phyloP scores from a whole-genome alignment of 371 early-diverging fungal genomes.

The Lichtheimia ornata region DNA sequence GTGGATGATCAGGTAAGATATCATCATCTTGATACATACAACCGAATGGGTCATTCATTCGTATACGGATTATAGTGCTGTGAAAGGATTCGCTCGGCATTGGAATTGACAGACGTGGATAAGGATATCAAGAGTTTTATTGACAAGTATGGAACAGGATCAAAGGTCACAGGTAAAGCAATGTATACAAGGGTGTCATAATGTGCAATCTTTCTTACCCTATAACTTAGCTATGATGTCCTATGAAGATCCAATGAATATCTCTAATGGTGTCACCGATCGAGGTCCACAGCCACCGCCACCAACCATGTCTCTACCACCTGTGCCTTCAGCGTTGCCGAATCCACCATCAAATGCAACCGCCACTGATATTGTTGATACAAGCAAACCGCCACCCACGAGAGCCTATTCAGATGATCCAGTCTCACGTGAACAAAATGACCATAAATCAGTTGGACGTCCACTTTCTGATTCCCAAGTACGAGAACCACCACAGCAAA shows the following conservation, averaged over 20 bases:
- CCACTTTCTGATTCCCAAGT: not conserved
- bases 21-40: not conserved
- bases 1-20: constrained; percentile 29
- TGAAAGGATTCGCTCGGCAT: constrained; percentile 22
- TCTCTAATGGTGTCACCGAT: not conserved
- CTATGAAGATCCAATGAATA: constrained; percentile 2
- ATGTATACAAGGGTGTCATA: not conserved
- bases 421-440: not conserved
- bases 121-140: constrained; percentile 19
- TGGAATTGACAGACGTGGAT: constrained; percentile 27
- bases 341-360: not conserved
- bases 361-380: not conserved
- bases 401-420: not conserved
- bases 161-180: constrained; percentile 7
- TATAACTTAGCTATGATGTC: not conserved
- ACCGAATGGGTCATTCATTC: not conserved
- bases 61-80: constrained; percentile 13
- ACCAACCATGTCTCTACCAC: constrained; percentile 7
- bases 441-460: not conserved
- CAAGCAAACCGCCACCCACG: not conserved
- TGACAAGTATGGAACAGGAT: constrained; percentile 12
- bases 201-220: not conserved
- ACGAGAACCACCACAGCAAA: not conserved
- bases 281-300: constrained; percentile 9
- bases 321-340: constrained; percentile 9